Base-by-base conservation (phyloP, 225 moss, liverwort and hornwort species). In the Neckera pumila region DNA sequence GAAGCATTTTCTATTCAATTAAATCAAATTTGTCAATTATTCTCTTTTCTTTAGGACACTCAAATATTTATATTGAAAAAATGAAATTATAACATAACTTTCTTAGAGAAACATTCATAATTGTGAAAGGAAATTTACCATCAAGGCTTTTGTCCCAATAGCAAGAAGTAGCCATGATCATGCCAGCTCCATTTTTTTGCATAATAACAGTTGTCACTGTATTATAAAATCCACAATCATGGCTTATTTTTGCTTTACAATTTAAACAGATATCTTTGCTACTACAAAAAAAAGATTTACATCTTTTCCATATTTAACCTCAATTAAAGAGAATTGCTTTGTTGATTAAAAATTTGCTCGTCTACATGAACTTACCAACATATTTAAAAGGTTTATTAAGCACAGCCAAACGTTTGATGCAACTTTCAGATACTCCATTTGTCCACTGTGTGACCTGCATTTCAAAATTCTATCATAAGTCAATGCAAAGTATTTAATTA, bases 351-450 rank as follows among this genome's bases (percentile, higher is more conserved):
- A 27, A 58, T 21, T 12, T 22, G 3, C 1, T 79, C 0, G 0
- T 38, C 26, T 58, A 4, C 1, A 40, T 11, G 2, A 11, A 58
- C 57, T 78, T 80, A 96, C 96, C 96, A 81, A 97, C 90, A 51
- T 97, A 98, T 89, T 98, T 98, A 91, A 97, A 97, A 56, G 98
- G 97, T 87, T 98, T 98, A 33, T 90, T 94, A 72, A 98, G 93
- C 30, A 83, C 12, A 3, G 93, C 90, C 71, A 98, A 89, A 14
- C 96, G 89, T 61, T 93, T 95, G 82, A 97, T 96, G 83, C 96
- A 96, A 64, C 94, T 92, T 84, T 96, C 96, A 9, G 94, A 93
- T 38, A 98, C 90, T 40, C 95, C 95, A 69, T 95, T 93, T 65
- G 95, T 94, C 98, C 98, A 98, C 18, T 95, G 89, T 22, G 91